Evolutionary conservation across 2,329 filamentous ascomycete genomes (phyloP), one percentile per base, ranked within the genome.

Genomic region (Talaromyces marneffei): DNA sequence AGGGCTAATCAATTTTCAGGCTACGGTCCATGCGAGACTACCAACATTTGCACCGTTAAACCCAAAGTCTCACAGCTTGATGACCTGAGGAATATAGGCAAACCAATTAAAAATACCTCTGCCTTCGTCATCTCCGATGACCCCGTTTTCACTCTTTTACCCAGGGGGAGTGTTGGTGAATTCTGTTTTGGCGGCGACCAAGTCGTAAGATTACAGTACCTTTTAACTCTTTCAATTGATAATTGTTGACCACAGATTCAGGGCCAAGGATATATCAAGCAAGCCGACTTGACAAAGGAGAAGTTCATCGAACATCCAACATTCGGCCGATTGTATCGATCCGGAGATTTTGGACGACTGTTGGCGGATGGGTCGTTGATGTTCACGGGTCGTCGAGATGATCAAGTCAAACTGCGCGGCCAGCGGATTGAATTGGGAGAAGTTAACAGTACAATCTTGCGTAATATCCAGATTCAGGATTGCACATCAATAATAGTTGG

Each of bases 111-210:
- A 9, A 96, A 93, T 63, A 95, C 90, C 0, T 94, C 90, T 0
- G 82, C 84, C 0, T 85, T 91, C 62, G 85, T 95, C 1, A 71
- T 89, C 16, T 70, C 71, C 16, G 66, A 71, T 2, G 75, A 75
- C 4, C 70, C 75, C 2, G 69, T 69, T 0, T 80, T 86, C 4
- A 73, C 82, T 0, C 68, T 85, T 1, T 76, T 92, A 0, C 90
- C 90, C 0, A 72, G 83, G 6, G 91, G 91, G 2, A 88, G 85
- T 64, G 78, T 91, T 16, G 92, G 92, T 10, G 92, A 96, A 71
- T 80, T 96, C 6, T 95, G 90, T 69, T 94, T 96, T 71, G 91
- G 91, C 14, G 92, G 92, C 10, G 85, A 90, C 54, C 92, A 96
- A 74, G 85, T 96, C 4, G 87, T 85, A 66, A 65, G 72, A 53